Evolutionary conservation across 345 rosid genomes (phyloP).

Genomic region (Rubroshorea leprosula): DNA sequence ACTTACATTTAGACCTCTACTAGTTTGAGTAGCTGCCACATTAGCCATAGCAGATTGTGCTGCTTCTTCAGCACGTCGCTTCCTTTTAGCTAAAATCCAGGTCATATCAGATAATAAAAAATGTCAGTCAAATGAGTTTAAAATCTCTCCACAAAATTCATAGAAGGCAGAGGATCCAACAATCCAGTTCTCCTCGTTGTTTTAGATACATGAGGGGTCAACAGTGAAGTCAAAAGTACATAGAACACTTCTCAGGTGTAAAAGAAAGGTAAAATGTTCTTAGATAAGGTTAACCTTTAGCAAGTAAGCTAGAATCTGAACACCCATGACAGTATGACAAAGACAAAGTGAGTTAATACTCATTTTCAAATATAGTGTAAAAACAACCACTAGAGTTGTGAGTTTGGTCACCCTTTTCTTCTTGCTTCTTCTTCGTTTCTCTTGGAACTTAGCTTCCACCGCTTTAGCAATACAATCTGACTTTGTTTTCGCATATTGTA

Average conservation of each 20-base stretch:
- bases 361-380: not conserved
- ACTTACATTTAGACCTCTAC: constrained; percentile 56
- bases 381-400: not conserved
- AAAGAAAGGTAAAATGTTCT: not conserved
- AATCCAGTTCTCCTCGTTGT: too few relatives aligned
- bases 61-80: constrained; percentile 64
- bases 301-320: not conserved
- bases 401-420: constrained; percentile 61
- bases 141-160: not conserved
- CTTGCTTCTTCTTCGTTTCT: constrained; percentile 94
- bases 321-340: not conserved
- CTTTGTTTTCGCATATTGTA: constrained; percentile 85
- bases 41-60: constrained; percentile 52
- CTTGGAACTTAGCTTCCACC: constrained; percentile 75
- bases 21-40: constrained; percentile 44
- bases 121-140: not conserved
- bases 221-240: not conserved
- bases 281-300: too few relatives aligned
- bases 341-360: not conserved
- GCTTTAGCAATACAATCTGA: constrained; percentile 83
- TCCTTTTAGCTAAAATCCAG: constrained; percentile 60
- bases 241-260: not conserved
- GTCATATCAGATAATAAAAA: not conserved
- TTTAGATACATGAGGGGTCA: not conserved
- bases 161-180: not conserved